Percentiles rank a stretch among this genome's conserved stretches.
These are phyloP conservation scores for Penicillium mononematosum DNA, from an alignment of 495 filamentous ascomycete genomes.

Conservation along the genomic window DNA sequence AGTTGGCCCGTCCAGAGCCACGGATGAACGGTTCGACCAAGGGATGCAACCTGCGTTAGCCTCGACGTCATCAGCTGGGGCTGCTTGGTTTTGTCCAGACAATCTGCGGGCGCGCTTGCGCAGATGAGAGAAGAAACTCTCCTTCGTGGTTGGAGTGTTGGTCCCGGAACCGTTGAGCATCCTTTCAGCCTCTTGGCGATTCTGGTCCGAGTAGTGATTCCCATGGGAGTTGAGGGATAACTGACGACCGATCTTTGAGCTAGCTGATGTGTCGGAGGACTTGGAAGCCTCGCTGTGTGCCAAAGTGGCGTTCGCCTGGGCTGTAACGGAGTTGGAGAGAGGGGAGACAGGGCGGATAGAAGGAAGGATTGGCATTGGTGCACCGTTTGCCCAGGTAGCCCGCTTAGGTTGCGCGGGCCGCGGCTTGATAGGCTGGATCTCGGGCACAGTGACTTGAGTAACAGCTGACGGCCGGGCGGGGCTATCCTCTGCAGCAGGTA, in stretches of 20 bases:
- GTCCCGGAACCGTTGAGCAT: conserved; percentile 79
- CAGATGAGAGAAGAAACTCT: conserved; percentile 96
- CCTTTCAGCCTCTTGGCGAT: conserved; percentile 87
- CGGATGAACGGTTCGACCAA: conserved; percentile 82
- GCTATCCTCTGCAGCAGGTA: conserved; percentile 42
- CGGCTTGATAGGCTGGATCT: conserved; percentile 52
- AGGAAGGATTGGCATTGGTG: conserved; percentile 96
- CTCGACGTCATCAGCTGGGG: conserved; percentile 81
- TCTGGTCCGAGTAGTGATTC: conserved; percentile 83
- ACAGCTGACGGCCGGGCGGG: conserved; percentile 44
- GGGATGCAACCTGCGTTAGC: conserved; percentile 88
- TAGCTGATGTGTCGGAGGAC: conserved; percentile 44
- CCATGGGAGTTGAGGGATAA: conserved; percentile 92
- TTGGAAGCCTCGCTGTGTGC: conserved; percentile 30
- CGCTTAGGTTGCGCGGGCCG: conserved; percentile 67
- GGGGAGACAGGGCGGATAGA: conserved; percentile 95
- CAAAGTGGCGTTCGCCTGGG: conserved; percentile 64
- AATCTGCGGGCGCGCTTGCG: conserved; percentile 90
- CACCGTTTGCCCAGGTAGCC: conserved; percentile 85
- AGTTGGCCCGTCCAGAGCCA: conserved; percentile 67
- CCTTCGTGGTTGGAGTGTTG: conserved; percentile 65
- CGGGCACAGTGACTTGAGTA: conserved; percentile 53
- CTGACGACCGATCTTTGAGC: conserved; percentile 94
- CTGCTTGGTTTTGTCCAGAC: conserved; percentile 81
- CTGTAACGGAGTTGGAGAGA: conserved; percentile 85